These are phyloP conservation scores for Piedraia hortae DNA, from an alignment of 2,329 filamentous ascomycete genomes.

Conservation along the genomic window DNA sequence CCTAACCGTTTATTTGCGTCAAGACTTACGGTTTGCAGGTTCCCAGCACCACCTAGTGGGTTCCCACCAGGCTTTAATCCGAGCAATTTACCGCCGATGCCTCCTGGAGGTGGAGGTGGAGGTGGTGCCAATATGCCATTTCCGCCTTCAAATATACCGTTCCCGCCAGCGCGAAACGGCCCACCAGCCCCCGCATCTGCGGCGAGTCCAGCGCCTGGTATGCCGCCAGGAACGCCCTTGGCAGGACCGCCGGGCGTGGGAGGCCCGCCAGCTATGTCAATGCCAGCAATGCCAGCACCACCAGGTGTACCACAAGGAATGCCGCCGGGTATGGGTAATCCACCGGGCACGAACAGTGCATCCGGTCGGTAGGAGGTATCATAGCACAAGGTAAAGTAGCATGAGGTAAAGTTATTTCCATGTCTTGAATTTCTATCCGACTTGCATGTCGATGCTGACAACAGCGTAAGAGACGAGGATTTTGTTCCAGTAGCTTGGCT, in stretches of 20 bases:
- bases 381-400: too few species aligned
- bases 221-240: conserved; percentile 5
- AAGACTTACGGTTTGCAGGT: conserved; percentile 1
- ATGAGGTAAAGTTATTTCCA: too few species aligned
- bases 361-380: too few species aligned
- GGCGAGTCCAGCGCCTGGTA: conserved; percentile 4
- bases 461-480: background rate
- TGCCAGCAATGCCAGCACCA: too few species aligned
- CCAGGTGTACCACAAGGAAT: too few species aligned
- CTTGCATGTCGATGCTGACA: background rate
- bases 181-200: background rate
- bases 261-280: conserved; percentile 3
- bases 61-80: conserved; percentile 2
- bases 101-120: background rate
- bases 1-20: background rate
- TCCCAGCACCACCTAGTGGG: conserved; percentile 1
- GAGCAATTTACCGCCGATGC: conserved; percentile 1
- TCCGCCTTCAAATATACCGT: background rate
- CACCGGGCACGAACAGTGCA: too few species aligned
- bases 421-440: too few species aligned
- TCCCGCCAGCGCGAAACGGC: conserved; percentile 1
- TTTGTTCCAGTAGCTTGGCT: background rate
- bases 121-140: background rate
- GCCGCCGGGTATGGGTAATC: too few species aligned
- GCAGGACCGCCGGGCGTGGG: conserved; percentile 4